Evolutionary conservation across 106 monocot species (phyloP).

Genomic region (Phalaenopsis aphrodite): DNA sequence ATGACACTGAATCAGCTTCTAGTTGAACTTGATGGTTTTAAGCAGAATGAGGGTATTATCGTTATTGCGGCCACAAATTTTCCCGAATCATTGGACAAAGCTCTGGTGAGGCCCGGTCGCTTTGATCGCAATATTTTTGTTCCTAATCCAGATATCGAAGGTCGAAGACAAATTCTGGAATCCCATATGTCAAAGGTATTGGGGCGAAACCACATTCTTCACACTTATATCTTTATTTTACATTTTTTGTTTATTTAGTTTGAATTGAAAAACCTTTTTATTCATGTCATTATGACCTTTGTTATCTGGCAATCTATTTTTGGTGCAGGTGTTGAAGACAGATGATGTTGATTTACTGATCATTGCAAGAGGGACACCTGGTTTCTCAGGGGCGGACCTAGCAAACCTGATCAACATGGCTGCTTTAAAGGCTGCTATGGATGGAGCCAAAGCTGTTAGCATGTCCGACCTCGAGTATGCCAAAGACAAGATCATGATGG

Average conservation of each 20-base stretch:
- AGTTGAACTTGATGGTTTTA: conserved; percentile 98
- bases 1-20: conserved; percentile 97
- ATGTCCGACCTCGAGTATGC: conserved; percentile 93
- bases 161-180: conserved; percentile 84
- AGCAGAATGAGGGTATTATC: conserved; percentile 98
- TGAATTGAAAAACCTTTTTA: too few relatives aligned
- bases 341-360: conserved; percentile 91
- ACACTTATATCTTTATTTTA: too few relatives aligned
- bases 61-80: conserved; percentile 99
- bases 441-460: conserved; percentile 87
- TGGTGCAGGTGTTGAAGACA: conserved; percentile 60
- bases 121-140: conserved; percentile 98
- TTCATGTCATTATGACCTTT: too few relatives aligned
- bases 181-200: conserved; percentile 96
- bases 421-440: conserved; percentile 97
- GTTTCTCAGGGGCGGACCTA: conserved; percentile 96
- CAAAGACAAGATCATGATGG: conserved; percentile 99
- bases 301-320: not conserved
- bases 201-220: not conserved
- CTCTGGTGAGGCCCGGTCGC: conserved; percentile 89
- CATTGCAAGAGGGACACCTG: conserved; percentile 91
- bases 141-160: conserved; percentile 97
- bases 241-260: too few relatives aligned
- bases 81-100: conserved; percentile 94
- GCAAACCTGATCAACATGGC: conserved; percentile 93